A percentile compares a stretch with the other conserved stretches of the same genome.
These are phyloP conservation scores for Paramecium caudatum DNA, from an alignment of 73 alveolate genomes.

Conservation along the genomic window DNA sequence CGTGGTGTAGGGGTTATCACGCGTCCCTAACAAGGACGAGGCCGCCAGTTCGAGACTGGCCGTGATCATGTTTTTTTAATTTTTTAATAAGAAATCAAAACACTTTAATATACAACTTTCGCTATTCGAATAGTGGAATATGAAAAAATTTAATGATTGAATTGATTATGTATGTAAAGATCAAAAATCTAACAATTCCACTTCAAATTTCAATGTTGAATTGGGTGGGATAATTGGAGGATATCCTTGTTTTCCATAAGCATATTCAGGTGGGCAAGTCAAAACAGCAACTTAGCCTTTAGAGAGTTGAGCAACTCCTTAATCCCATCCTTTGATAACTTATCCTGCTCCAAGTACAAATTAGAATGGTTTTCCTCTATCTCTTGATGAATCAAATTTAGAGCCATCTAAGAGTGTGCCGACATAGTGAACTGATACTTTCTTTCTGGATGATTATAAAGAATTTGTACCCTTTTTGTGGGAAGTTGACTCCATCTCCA, in stretches of 20 bases:
- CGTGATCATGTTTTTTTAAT: conserved; percentile 26
- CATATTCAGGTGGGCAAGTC: conserved; percentile 92
- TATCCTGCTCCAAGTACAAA: conserved; percentile 96
- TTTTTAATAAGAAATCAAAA: not conserved
- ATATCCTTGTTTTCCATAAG: conserved; percentile 96
- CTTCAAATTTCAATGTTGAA: conserved; percentile 93
- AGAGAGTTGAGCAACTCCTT: conserved; percentile 92
- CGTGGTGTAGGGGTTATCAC: conserved; percentile 67
- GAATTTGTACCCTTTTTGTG: conserved; percentile 89
- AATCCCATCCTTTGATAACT: conserved; percentile 99
- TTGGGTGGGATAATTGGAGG: conserved; percentile 96
- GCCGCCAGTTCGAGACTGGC: conserved; percentile 71
- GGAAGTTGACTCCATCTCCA: conserved; percentile 96
- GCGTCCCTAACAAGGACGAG: conserved; percentile 61
- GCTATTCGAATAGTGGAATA: not conserved
- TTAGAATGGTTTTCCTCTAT: conserved; percentile 91
- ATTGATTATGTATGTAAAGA: not conserved
- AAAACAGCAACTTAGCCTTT: conserved; percentile 91
- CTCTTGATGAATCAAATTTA: conserved; percentile 95
- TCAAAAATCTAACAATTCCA: conserved; percentile 83
- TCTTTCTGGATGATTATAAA: conserved; percentile 43
- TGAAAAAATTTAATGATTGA: no score
- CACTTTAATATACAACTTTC: not conserved
- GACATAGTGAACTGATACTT: conserved; percentile 91
- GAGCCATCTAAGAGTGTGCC: conserved; percentile 95